Conservation (phyloP, 2,329 filamentous ascomycete genomes). For the Pseudogymnoascus sp. region DNA sequence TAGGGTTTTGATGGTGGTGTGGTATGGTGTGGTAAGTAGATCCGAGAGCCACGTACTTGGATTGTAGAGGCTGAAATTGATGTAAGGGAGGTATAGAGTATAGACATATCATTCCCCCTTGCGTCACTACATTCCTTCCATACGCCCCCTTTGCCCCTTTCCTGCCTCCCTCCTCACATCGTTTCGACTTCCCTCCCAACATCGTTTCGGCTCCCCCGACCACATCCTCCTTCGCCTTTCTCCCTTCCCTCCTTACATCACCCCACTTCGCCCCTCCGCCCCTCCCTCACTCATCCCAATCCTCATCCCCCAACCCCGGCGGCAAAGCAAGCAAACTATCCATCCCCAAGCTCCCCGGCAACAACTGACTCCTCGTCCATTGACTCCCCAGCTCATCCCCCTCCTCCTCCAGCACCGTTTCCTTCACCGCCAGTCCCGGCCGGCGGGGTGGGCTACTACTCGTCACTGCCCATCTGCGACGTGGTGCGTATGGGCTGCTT, state of each 20-base stretch:
- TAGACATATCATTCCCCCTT: not conserved
- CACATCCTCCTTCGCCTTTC: not conserved
- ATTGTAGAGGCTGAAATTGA: not conserved
- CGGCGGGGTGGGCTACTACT: not conserved
- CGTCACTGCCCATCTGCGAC: not conserved
- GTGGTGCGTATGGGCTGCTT: not conserved
- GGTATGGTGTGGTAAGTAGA: too few relatives aligned
- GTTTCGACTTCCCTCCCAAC: too few relatives aligned
- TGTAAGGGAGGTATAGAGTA: too few relatives aligned
- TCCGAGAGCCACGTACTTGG: too few relatives aligned
- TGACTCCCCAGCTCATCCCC: not conserved
- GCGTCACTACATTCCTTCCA: too few relatives aligned
- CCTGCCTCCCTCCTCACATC: too few relatives aligned
- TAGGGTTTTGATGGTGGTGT: too few relatives aligned
- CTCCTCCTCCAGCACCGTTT: not conserved
- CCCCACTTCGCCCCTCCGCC: not conserved
- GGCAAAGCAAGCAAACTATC: constrained; percentile 7
- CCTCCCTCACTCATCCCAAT: not conserved
- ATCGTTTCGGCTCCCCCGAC: too few relatives aligned
- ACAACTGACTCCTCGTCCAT: not conserved
- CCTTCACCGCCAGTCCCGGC: not conserved
- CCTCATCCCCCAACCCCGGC: not conserved
- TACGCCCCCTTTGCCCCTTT: too few relatives aligned
- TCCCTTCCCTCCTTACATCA: not conserved
- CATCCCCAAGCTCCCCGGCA: not conserved